Conservation (phyloP, 179 eudicot species). For the Amaranthus tricolor region DNA sequence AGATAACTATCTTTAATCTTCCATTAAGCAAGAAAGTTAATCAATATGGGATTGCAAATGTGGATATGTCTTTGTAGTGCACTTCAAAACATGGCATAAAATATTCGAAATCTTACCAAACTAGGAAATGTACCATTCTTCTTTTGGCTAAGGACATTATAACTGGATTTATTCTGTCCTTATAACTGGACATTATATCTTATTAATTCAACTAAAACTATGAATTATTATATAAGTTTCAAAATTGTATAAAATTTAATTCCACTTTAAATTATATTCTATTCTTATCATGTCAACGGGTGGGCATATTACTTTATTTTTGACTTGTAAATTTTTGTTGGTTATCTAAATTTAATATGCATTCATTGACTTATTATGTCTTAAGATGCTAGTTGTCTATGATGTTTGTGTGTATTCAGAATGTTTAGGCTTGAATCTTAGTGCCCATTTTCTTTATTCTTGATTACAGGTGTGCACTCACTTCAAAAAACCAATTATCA, state of each 20-base stretch:
- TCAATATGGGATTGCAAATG: not conserved
- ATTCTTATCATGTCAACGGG: conserved; percentile 28
- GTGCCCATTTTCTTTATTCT: not conserved
- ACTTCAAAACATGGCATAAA: conserved; percentile 4
- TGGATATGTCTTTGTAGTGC: not conserved
- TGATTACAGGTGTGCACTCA: too few species aligned
- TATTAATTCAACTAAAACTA: not conserved
- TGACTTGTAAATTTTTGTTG: conserved; percentile 19
- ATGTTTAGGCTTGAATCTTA: conserved; percentile 20
- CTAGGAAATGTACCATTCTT: conserved; percentile 9
- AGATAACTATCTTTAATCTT: not conserved
- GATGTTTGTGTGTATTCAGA: conserved; percentile 1
- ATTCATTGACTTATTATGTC: conserved; percentile 19
- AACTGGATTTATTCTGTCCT: not conserved
- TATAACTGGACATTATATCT: too few species aligned
- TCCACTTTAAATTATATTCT: conserved; percentile 5
- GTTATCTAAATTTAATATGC: not conserved
- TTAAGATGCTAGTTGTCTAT: conserved; percentile 25
- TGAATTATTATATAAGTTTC: not conserved
- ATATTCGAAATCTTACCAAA: conserved; percentile 23
- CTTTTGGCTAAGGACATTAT: conserved; percentile 14
- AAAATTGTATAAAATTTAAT: conserved; percentile 11
- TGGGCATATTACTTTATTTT: conserved; percentile 19
- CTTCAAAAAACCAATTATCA: too few species aligned
- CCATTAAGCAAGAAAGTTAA: not conserved